Percentiles rank a stretch among this genome's conserved stretches.
phyloP scores from a whole-genome alignment of 495 filamentous ascomycete genomes.

The Monascus purpureus region DNA sequence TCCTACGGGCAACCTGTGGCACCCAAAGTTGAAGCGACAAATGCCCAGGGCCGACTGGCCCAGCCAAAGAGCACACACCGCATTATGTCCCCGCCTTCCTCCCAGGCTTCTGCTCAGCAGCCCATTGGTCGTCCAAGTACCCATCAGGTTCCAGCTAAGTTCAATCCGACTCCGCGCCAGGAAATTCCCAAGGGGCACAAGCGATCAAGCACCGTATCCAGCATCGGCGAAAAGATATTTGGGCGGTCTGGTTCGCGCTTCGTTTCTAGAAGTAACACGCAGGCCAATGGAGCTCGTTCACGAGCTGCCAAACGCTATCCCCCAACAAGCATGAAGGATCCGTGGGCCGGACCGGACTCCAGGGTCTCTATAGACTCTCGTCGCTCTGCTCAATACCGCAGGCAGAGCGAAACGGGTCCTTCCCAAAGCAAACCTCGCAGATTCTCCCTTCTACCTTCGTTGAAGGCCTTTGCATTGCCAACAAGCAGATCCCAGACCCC shows the following conservation, averaged over 20 bases:
- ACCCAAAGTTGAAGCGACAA: slow-evolving; percentile 76
- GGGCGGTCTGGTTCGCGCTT: slow-evolving; percentile 69
- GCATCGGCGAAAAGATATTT: slow-evolving; percentile 65
- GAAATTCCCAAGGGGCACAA: slow-evolving; percentile 61
- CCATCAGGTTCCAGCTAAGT: slow-evolving; percentile 28
- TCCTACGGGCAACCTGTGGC: slow-evolving; percentile 84
- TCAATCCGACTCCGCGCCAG: slow-evolving; percentile 30
- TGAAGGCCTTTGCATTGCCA: slow-evolving; percentile 35
- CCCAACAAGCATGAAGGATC: slow-evolving; percentile 64
- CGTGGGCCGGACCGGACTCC: slow-evolving; percentile 38
- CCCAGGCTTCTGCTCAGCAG: slow-evolving; percentile 31
- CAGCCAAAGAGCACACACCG: slow-evolving; percentile 72
- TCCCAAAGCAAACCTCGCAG: slow-evolving; percentile 45
- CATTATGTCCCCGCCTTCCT: slow-evolving; percentile 57
- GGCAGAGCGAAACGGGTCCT: slow-evolving; percentile 72
- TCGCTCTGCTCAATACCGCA: slow-evolving; percentile 66
- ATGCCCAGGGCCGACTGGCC: slow-evolving; percentile 79
- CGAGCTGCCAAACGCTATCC: slow-evolving; percentile 44
- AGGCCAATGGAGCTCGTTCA: slow-evolving; percentile 19
- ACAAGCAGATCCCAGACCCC: slow-evolving; percentile 28
- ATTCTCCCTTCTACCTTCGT: slow-evolving; percentile 69
- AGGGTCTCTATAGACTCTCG: slow-evolving; percentile 70
- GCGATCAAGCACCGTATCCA: slow-evolving; percentile 77
- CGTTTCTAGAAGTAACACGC: slow-evolving; percentile 38
- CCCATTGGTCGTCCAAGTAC: slow-evolving; percentile 48